Conservation (phyloP, 2,329 filamentous ascomycete genomes). For the Ambrosiella xylebori region DNA sequence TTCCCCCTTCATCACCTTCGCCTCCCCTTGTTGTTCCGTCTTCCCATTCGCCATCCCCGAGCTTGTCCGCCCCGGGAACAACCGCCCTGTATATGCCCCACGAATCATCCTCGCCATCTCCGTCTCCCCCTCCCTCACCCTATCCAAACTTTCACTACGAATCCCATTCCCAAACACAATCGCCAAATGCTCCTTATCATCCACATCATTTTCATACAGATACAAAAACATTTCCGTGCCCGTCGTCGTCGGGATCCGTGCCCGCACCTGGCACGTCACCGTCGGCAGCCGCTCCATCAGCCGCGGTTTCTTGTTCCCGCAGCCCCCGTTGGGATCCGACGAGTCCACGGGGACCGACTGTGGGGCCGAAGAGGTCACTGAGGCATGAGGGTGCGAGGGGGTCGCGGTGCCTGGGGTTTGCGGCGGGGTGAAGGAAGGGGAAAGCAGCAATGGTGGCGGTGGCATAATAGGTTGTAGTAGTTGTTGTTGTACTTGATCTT, state of each 20-base stretch:
- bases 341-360: slow-evolving; percentile 44
- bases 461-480: slow-evolving; percentile 14
- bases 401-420: slow-evolving; percentile 43
- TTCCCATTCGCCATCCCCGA: slow-evolving; percentile 39
- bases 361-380: slow-evolving; percentile 19
- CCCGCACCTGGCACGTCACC: slow-evolving; percentile 87
- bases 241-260: slow-evolving; percentile 79
- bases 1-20: slow-evolving; percentile 12
- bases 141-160: slow-evolving; percentile 54
- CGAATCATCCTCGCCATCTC: slow-evolving; percentile 85
- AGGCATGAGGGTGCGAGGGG: slow-evolving; percentile 22
- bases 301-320: slow-evolving; percentile 47
- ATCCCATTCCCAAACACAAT: slow-evolving; percentile 91
- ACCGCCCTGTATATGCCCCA: slow-evolving; percentile 74
- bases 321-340: slow-evolving; percentile 38
- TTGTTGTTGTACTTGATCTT: too few relatives aligned
- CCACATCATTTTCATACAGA: slow-evolving; percentile 79
- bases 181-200: slow-evolving; percentile 89
- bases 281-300: slow-evolving; percentile 60
- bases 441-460: slow-evolving; percentile 56
- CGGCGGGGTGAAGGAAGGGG: slow-evolving; percentile 67
- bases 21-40: not conserved
- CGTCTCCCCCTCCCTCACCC: slow-evolving; percentile 56
- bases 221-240: slow-evolving; percentile 96
- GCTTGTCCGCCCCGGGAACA: slow-evolving; percentile 70